Conservation (phyloP, 2,329 filamentous ascomycete species). For the Capronia americana region DNA sequence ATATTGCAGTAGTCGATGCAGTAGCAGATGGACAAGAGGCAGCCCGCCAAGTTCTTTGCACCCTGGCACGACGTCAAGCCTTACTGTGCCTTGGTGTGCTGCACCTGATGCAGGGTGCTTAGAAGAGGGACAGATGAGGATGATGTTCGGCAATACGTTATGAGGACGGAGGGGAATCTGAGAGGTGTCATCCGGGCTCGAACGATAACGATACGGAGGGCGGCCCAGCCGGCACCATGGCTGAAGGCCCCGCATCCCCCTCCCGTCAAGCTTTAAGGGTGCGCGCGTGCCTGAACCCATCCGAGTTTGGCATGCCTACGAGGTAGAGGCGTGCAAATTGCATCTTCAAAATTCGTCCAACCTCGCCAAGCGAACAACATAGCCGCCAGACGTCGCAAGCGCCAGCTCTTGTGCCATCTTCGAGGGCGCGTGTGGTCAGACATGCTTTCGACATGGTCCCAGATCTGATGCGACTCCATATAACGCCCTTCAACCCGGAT, state of each 20-base stretch:
- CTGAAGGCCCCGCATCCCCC: slow-evolving; percentile 1
- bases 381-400: slow-evolving; percentile 6
- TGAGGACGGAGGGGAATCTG: slow-evolving; percentile 13
- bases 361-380: neutral
- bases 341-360: neutral
- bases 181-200: slow-evolving; percentile 2
- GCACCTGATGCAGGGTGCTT: slow-evolving; percentile 23
- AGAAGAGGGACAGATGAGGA: slow-evolving; percentile 11
- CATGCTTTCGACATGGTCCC: slow-evolving; percentile 43
- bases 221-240: neutral
- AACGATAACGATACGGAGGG: slow-evolving; percentile 26
- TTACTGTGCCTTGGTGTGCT: slow-evolving; percentile 14
- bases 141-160: slow-evolving; percentile 11
- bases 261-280: slow-evolving; percentile 5
- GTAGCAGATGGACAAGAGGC: slow-evolving; percentile 16
- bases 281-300: slow-evolving; percentile 9
- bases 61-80: slow-evolving; percentile 8
- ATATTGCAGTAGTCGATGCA: slow-evolving; percentile 20
- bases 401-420: slow-evolving; percentile 4
- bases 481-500: slow-evolving; percentile 78
- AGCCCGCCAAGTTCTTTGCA: slow-evolving; percentile 31
- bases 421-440: slow-evolving; percentile 16
- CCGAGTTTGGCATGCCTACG: slow-evolving; percentile 1
- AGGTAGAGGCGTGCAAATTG: neutral
- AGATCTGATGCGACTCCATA: slow-evolving; percentile 71